Evolutionary conservation across 257 asterid species (phyloP), one percentile per base, ranked within the genome.

Genomic region (Solanum chaucha): DNA sequence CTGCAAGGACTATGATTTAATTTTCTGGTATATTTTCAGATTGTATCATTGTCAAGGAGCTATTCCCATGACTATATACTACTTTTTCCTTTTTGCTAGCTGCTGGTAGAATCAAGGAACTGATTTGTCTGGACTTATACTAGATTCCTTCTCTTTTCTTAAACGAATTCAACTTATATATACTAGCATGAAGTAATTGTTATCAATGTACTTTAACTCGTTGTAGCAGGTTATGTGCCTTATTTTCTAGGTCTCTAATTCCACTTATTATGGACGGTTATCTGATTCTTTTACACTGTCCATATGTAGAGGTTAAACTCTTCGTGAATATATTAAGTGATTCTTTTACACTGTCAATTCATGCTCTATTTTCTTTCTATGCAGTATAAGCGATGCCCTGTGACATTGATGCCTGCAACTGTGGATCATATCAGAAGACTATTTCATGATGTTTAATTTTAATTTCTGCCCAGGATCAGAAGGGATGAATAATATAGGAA

Each of bases 321-420:
- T 72, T 19, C 4, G 9, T 20, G 48, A 34, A 34, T 71, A 71
- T 17, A 32, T 71, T 8, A 2, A 4, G 3, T 67, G 36, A 30
- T 68, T 68, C 40, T 68, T 30, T 68, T 68, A 70, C 75, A 30
- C 22, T 6, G 35, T 28, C 38, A 32, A 26, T 70, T 32, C 78
- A 8, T 67, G 64, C 38, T 35, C 75, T 41, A 36, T 46, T 77
- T 78, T 67, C 67, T 58, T 30, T 59, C 68, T 77, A 32, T 85
- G 80, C 98, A 95, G 99, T 95, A 97, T 92, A 97, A 97, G 89
- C 98, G 97, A 9, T 97, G 99, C 89, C 98, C 99, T 8, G 94
- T 94, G 46, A 97, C 99, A 14, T 48, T 97, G 89, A 92, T 91
- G 93, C 97, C 98, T 70, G 94, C 99, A 36, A 88, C 95, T 10